Conservation (phyloP, 495 filamentous ascomycete genomes). For the Hypoxylon rickii region DNA sequence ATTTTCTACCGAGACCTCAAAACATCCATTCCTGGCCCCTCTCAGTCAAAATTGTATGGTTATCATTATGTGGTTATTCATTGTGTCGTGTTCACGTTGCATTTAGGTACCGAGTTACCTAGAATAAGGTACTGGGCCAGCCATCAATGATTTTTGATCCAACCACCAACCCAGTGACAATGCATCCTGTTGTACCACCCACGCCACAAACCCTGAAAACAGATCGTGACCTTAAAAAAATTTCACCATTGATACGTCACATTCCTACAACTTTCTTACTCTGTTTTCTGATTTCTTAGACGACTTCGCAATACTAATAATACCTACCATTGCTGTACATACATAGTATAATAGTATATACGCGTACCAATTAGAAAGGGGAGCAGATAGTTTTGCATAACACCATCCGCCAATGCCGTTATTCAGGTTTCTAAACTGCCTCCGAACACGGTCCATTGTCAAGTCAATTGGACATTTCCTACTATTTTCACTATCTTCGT, state of each 20-base stretch:
- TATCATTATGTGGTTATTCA: too few species aligned
- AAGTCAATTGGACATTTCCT: too few species aligned
- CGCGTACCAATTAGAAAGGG: too few species aligned
- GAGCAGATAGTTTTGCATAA: slow-evolving; percentile 19
- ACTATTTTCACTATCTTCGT: too few species aligned
- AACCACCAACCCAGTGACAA: neutral
- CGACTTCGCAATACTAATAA: too few species aligned
- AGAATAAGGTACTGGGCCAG: slow-evolving; percentile 23
- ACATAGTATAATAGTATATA: neutral
- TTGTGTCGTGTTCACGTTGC: slow-evolving; percentile 3
- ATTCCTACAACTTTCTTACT: slow-evolving; percentile 18
- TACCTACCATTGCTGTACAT: neutral
- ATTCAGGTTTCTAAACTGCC: slow-evolving; percentile 18
- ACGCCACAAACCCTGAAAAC: slow-evolving; percentile 22
- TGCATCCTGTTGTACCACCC: slow-evolving; percentile 19
- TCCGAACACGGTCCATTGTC: slow-evolving; percentile 24
- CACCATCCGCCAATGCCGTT: slow-evolving; percentile 20
- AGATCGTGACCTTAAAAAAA: slow-evolving; percentile 34
- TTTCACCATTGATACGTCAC: slow-evolving; percentile 34
- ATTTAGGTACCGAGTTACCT: slow-evolving; percentile 29
- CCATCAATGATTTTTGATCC: too few species aligned
- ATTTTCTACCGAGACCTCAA: slow-evolving; percentile 29
- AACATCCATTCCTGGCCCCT: too few species aligned
- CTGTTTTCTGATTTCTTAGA: too few species aligned
- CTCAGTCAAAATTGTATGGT: too few species aligned